These are phyloP conservation scores for Ricinus communis DNA, from an alignment of 345 rosid species.

Conservation along the genomic window DNA sequence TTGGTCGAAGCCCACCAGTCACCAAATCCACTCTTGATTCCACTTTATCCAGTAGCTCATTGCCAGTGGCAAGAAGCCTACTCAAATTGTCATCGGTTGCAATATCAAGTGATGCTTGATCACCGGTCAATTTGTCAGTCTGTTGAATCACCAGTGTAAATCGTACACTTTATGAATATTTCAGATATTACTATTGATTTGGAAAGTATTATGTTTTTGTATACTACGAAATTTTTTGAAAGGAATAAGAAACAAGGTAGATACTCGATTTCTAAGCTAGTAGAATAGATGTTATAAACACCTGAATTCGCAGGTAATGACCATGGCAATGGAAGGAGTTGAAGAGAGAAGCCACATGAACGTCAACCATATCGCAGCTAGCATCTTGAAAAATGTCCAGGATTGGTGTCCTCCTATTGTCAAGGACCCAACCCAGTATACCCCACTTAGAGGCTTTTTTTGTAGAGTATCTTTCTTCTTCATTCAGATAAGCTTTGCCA, in stretches of 20 bases:
- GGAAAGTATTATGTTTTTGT: no score
- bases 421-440: constrained; percentile 15
- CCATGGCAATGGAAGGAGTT: neutral
- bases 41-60: neutral
- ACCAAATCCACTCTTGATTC: constrained; percentile 13
- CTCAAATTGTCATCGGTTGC: constrained; percentile 11
- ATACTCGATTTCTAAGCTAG: no score
- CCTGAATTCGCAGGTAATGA: constrained; percentile 26
- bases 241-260: no score
- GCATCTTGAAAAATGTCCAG: constrained; percentile 15
- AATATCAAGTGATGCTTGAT: constrained; percentile 13
- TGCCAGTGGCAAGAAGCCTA: constrained; percentile 10
- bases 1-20: neutral
- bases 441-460: constrained; percentile 25
- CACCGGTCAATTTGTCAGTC: constrained; percentile 18
- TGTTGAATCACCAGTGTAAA: neutral
- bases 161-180: neutral
- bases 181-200: no score
- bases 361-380: constrained; percentile 22
- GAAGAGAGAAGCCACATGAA: constrained; percentile 18
- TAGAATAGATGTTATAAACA: neutral
- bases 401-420: constrained; percentile 9
- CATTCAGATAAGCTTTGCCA: constrained; percentile 10
- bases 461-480: constrained; percentile 20
- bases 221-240: no score